Conservation (phyloP, 2,329 filamentous ascomycete species). For the Venturia effusa region DNA sequence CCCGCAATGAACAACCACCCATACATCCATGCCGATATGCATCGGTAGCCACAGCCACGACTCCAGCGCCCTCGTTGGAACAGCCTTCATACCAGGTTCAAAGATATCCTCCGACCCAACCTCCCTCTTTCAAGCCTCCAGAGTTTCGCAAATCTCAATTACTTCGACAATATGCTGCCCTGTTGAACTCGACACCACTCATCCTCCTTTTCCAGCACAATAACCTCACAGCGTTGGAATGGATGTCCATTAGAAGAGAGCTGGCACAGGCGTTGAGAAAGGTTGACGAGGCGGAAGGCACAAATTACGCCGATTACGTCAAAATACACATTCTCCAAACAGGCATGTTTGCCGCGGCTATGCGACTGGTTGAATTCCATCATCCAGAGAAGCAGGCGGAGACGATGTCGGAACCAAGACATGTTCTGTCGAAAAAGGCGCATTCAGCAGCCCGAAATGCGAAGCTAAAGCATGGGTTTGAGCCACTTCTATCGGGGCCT, state of each 20-base stretch:
- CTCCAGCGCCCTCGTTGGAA: slow-evolving; percentile 41
- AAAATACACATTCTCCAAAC: slow-evolving; percentile 79
- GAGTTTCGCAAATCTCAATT: slow-evolving; percentile 88
- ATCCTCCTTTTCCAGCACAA: slow-evolving; percentile 81
- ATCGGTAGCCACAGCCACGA: slow-evolving; percentile 38
- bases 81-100: slow-evolving; percentile 28
- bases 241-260: slow-evolving; percentile 61
- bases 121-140: slow-evolving; percentile 74
- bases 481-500: slow-evolving; percentile 71
- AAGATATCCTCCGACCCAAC: slow-evolving; percentile 56
- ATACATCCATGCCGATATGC: slow-evolving; percentile 34
- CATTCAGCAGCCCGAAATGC: slow-evolving; percentile 29
- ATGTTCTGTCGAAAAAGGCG: slow-evolving; percentile 48
- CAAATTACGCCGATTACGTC: slow-evolving; percentile 47
- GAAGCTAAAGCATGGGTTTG: slow-evolving; percentile 36
- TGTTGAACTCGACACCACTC: slow-evolving; percentile 74
- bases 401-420: slow-evolving; percentile 44
- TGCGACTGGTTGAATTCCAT: slow-evolving; percentile 80
- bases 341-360: slow-evolving; percentile 75
- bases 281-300: slow-evolving; percentile 58
- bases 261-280: slow-evolving; percentile 49
- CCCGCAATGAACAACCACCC: slow-evolving; percentile 11
- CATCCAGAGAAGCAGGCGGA: slow-evolving; percentile 10
- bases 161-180: slow-evolving; percentile 73
- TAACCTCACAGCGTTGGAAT: slow-evolving; percentile 64